Conservation (phyloP, 139 green algal species). For the Chlamydomonas schloesseri region DNA sequence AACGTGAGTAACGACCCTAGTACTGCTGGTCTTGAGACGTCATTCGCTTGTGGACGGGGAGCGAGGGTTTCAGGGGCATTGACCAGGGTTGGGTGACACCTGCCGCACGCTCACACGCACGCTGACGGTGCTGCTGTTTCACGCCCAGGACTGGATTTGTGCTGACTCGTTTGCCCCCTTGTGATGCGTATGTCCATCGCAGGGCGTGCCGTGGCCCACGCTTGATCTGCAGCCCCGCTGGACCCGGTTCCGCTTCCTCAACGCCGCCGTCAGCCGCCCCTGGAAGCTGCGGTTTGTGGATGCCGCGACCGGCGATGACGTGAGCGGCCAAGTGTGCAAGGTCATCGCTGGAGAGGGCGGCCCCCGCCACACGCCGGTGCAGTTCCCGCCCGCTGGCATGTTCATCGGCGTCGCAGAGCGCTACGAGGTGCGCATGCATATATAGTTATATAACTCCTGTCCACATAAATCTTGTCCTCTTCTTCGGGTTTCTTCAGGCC, state of each 20-base stretch:
- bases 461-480: no score
- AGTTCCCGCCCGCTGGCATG: slow-evolving; percentile 3
- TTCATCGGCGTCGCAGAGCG: slow-evolving; percentile 21
- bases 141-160: no score
- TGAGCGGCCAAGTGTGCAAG: background rate
- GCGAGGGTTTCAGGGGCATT: no score
- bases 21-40: no score
- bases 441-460: background rate
- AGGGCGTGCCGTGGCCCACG: background rate
- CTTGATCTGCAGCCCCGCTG: background rate
- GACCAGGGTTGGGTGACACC: no score
- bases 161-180: background rate
- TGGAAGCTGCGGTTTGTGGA: slow-evolving; percentile 6
- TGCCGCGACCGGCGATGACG: background rate
- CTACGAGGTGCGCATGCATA: background rate
- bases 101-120: no score
- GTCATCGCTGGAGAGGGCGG: slow-evolving; percentile 11
- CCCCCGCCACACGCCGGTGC: background rate
- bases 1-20: no score
- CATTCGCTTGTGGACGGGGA: no score
- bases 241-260: background rate
- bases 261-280: background rate
- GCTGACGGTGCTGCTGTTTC: no score
- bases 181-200: no score
- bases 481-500: no score